Base-by-base conservation (phyloP, 768 basidiomycete species). In the Scleroderma citrinum region DNA sequence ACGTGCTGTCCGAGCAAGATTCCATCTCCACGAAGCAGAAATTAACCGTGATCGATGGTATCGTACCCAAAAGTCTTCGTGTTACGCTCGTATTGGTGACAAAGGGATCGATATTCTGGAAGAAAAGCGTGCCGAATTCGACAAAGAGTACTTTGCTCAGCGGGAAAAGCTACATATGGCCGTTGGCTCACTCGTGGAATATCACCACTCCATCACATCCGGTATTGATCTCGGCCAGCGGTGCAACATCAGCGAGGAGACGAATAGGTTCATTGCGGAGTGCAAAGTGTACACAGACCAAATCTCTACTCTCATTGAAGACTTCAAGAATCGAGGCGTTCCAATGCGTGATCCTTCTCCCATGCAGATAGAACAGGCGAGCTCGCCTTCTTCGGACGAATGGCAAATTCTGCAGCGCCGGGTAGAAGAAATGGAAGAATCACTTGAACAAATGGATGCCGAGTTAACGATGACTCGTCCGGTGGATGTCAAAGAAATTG, bases 71-170 rank as follows among this genome's bases (percentile, higher is more conserved):
- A 68, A 66, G 34, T 66, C 65, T 49, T 14, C 47, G 7, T 52
- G 53, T 34, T 66, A 60, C 50, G 41, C 51, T 37, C 65, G 67
- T 42, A 55, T 66, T 44, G 65, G 65, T 36, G 60, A 62, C 35
- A 63, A 58, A 19, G 65, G 65, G 30, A 56, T 63, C 20, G 54
- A 57, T n/a, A 62, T 23, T 48, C 63, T 66, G 12, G 65, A 66
- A 30, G 56, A 20, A 7, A 57, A 61, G 43, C 65, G 65, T 36
- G 16, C 55, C 29, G 60, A 59, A 46, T 62, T 52, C 16, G 66
- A 68, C n/a, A 54, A 55, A 41, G 59, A 60, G 38, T 54, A 56
- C 20, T 41, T 8, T 42, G n/a, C 30, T 17, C 60, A 68, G 34
- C 44, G 29, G 24, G 58, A 67, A 1, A 68, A 58, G 21, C 56